phyloP scores from a whole-genome alignment of 2,329 filamentous ascomycete species.

The Rosellinia necatrix region DNA sequence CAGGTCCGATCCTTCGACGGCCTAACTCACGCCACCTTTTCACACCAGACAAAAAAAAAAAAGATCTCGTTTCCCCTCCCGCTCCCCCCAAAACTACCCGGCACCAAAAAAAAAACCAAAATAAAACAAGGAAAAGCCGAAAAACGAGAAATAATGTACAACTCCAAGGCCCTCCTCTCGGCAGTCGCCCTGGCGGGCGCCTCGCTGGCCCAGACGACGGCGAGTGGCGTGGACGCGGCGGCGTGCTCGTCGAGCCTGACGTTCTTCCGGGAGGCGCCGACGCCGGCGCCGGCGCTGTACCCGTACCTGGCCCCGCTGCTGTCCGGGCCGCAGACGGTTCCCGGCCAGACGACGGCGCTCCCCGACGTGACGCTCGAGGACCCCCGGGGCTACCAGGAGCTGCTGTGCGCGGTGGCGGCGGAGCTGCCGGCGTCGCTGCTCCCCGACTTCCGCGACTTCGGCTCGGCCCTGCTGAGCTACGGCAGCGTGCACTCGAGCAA shows the following conservation, averaged over 20 bases:
- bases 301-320: too few relatives aligned
- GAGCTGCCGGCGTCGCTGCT: conserved; percentile 7
- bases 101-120: too few relatives aligned
- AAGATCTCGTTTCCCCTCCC: too few relatives aligned
- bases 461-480: conserved; percentile 1
- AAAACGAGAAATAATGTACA: conserved; percentile 20
- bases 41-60: neutral
- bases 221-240: neutral
- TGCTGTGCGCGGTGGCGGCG: conserved; percentile 7
- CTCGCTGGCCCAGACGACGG: conserved; percentile 2
- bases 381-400: conserved; percentile 5
- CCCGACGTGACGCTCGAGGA: conserved; percentile 13
- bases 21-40: neutral
- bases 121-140: neutral
- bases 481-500: conserved; percentile 4
- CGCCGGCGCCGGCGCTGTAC: neutral
- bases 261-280: neutral
- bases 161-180: conserved; percentile 7
- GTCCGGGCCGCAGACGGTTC: too few relatives aligned
- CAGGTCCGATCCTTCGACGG: too few relatives aligned
- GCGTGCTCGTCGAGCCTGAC: neutral
- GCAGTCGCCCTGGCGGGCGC: conserved; percentile 9
- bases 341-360: conserved; percentile 1
- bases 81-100: neutral
- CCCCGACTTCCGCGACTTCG: conserved; percentile 9